A percentile compares a stretch with the other conserved stretches of the same genome.
These are phyloP conservation scores for Vachellia collinsii DNA, from an alignment of 306 rosid species.

Conservation along the genomic window DNA sequence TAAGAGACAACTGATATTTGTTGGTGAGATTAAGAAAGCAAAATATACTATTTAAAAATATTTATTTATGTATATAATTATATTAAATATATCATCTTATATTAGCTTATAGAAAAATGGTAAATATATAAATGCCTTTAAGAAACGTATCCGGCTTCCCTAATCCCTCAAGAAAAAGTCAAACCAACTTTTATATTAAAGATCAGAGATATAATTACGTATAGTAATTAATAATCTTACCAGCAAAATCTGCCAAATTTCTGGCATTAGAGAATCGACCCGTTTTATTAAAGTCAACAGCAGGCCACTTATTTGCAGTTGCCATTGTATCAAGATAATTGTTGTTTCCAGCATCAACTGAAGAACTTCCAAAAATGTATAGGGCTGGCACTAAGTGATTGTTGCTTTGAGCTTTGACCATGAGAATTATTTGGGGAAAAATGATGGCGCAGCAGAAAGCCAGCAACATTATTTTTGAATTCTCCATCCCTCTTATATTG, in stretches of 20 bases:
- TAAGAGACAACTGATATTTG: too few relatives aligned
- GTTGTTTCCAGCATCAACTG: constrained; percentile 2
- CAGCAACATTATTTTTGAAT: neutral
- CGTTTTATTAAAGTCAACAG: neutral
- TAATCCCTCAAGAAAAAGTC: too few relatives aligned
- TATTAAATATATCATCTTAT: too few relatives aligned
- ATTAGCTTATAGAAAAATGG: too few relatives aligned
- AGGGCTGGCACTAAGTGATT: neutral
- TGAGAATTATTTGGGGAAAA: neutral
- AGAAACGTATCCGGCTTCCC: too few relatives aligned
- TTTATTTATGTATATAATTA: too few relatives aligned
- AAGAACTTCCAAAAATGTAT: neutral
- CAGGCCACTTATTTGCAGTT: neutral
- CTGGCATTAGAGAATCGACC: neutral
- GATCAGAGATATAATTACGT: too few relatives aligned
- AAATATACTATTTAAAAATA: too few relatives aligned
- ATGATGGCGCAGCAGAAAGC: neutral
- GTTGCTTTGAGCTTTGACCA: neutral
- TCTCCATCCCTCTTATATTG: neutral
- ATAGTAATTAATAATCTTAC: neutral
- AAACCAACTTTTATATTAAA: too few relatives aligned
- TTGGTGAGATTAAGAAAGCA: too few relatives aligned
- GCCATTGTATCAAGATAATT: neutral
- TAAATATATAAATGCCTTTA: too few relatives aligned
- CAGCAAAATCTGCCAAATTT: neutral